A percentile compares a stretch with the other conserved stretches of the same genome.
These are phyloP conservation scores for Chlamydomonas asymmetrica DNA, from an alignment of 139 green algal genomes.

Conservation along the genomic window DNA sequence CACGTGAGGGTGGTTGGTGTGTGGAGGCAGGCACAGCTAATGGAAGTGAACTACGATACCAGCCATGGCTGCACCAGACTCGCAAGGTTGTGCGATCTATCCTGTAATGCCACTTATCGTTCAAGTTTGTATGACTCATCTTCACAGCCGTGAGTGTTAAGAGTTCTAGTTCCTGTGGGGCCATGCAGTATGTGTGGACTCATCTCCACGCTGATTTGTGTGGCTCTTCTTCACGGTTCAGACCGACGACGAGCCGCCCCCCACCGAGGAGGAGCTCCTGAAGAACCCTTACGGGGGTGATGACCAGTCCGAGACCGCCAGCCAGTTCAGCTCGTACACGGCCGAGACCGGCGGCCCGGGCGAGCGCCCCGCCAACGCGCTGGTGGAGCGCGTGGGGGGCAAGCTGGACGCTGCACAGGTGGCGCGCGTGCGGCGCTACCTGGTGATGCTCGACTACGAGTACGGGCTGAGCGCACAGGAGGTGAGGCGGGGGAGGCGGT, in stretches of 20 bases:
- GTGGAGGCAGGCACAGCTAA: neutral
- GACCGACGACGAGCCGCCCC: slow-evolving; percentile 12
- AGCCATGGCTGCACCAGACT: no score
- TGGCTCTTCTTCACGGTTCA: no score
- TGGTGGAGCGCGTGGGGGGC: slow-evolving; percentile 4
- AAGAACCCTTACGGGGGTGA: slow-evolving; percentile 10
- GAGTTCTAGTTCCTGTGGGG: no score
- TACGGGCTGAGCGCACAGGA: slow-evolving; percentile 5
- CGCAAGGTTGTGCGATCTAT: no score
- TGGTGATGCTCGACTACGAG: slow-evolving; percentile 3
- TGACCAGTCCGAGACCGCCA: slow-evolving; percentile 4
- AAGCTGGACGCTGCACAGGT: neutral
- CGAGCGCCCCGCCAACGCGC: neutral
- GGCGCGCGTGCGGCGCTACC: slow-evolving; percentile 12
- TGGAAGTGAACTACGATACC: neutral
- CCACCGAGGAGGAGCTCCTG: slow-evolving; percentile 4
- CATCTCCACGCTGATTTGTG: no score
- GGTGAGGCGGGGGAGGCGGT: neutral
- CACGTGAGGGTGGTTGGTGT: neutral
- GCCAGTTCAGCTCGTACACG: neutral
- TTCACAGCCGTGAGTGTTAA: no score
- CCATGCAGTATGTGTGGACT: no score
- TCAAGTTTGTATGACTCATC: no score
- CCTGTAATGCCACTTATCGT: no score
- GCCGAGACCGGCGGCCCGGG: neutral